phyloP scores from a whole-genome alignment of 495 filamentous ascomycete genomes.

The Trichoderma reesei region DNA sequence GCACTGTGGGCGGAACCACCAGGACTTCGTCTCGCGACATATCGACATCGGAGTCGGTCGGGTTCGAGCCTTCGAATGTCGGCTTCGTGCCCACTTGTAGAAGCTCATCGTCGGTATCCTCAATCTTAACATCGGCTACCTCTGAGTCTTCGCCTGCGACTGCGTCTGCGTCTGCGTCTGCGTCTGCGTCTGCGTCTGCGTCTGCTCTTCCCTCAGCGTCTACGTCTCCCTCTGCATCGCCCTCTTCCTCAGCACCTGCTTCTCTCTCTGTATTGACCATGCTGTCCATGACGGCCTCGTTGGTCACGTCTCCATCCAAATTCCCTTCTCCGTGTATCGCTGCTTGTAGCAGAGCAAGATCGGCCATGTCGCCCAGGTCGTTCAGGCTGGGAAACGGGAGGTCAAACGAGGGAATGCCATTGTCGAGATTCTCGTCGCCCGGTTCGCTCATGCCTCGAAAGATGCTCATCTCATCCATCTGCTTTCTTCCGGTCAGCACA shows the following conservation, averaged over 20 bases:
- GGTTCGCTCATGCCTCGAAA: neutral
- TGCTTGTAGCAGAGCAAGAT: neutral
- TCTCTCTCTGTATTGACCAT: too few species aligned
- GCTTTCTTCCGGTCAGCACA: neutral
- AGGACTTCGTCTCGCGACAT: neutral
- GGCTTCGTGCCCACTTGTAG: neutral
- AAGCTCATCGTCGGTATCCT: neutral
- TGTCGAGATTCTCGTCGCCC: neutral
- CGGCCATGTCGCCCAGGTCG: neutral
- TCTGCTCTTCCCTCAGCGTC: too few species aligned
- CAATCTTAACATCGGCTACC: neutral
- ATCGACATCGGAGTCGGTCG: neutral
- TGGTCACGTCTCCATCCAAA: too few species aligned
- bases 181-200: too few species aligned
- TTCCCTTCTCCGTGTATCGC: neutral
- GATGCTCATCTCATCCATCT: neutral
- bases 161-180: too few species aligned
- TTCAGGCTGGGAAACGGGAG: neutral
- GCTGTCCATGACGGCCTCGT: too few species aligned
- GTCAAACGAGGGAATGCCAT: neutral
- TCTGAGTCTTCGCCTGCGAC: neutral
- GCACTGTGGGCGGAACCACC: neutral
- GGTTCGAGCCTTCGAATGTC: neutral
- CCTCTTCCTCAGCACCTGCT: too few species aligned
- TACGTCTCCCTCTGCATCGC: too few species aligned